These are phyloP conservation scores for Penicillium sp. DNA, from an alignment of 2,329 filamentous ascomycete species.

Conservation along the genomic window DNA sequence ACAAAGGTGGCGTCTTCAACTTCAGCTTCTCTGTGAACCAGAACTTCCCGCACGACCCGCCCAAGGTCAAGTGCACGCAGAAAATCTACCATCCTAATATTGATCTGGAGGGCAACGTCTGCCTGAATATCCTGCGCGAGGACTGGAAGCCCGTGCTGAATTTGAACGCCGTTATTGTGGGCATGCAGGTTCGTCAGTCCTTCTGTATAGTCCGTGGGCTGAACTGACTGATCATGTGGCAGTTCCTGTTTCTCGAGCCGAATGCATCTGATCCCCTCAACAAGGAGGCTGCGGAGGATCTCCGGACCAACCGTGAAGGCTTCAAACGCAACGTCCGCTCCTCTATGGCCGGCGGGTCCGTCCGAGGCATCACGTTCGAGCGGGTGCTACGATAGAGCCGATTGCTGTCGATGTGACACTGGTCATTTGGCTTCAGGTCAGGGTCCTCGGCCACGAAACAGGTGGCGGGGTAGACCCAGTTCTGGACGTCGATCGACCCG, in stretches of 20 bases:
- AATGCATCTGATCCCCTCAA: slow-evolving; percentile 97
- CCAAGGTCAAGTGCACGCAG: slow-evolving; percentile 93
- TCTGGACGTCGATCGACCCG: neutral
- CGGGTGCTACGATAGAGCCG: slow-evolving; percentile 64
- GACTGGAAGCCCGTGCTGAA: slow-evolving; percentile 99
- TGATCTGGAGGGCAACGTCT: slow-evolving; percentile 95
- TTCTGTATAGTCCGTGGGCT: neutral
- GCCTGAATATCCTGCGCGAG: slow-evolving; percentile 92
- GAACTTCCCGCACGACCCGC: slow-evolving; percentile 94
- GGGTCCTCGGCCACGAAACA: neutral
- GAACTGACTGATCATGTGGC: slow-evolving; percentile 4
- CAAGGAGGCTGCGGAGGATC: slow-evolving; percentile 93
- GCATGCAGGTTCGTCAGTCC: slow-evolving; percentile 65
- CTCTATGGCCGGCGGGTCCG: slow-evolving; percentile 75
- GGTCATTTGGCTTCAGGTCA: neutral
- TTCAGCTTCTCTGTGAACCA: slow-evolving; percentile 92
- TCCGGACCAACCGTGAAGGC: slow-evolving; percentile 77
- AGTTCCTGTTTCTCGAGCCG: slow-evolving; percentile 97
- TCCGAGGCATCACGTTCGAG: slow-evolving; percentile 74
- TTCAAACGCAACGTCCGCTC: slow-evolving; percentile 89
- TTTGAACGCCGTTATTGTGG: slow-evolving; percentile 92
- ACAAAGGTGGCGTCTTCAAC: slow-evolving; percentile 81
- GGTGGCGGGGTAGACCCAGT: neutral
- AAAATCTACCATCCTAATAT: slow-evolving; percentile 99
- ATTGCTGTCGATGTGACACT: neutral